Evolutionary conservation across 2,329 filamentous ascomycete genomes (phyloP), one percentile per base, ranked within the genome.

Genomic region (Mycogone perniciosa): DNA sequence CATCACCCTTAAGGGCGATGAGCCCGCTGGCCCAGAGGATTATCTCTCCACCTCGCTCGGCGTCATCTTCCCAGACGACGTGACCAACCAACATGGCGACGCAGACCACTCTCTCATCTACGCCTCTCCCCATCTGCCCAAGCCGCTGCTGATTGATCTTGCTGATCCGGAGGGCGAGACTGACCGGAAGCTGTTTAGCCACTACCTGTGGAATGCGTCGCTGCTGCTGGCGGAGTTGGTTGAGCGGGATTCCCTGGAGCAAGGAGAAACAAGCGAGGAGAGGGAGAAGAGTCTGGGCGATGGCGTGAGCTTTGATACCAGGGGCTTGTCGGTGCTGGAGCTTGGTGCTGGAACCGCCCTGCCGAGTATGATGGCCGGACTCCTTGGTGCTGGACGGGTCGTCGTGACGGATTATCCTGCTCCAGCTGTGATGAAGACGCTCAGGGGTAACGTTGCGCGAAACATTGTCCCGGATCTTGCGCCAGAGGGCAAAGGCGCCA

Each of bases 131-230:
- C 70, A 71, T 52, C 70, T 80, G 11, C 75, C 71, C 11, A 64
- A 61, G 47, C 70, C 72, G 8, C 60, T 80, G 41, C 56, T 63
- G 41, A 68, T 80, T 58, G 67, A 67, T 7, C 70, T 79, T 13
- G 66, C 72, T 26, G 71, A 79, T 58, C 81, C 69, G 9, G 63
- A 69, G 31, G 70, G 65, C 31, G 79, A 83, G 49, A 67, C 74
- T 31, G 77, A 82, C 58, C 69, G 83, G 45, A 65, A 67, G 20
- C 74, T 88, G 41, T 89, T 88, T 62, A 81, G 82, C 54, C 85
- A 89, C 62, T 88, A 84, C 64, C 67, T 89, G 29, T 89, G 85
- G 85, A 89, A 89, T 66, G 75, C 84, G 6, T 75, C 72, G 13
- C 64, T 83, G 44, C 65, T 79, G 56, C 69, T 81, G 1, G 77